Evolutionary conservation across 768 basidiomycete genomes (phyloP), one percentile per base, ranked within the genome.

Genomic region (Pisolithus tinctorius): DNA sequence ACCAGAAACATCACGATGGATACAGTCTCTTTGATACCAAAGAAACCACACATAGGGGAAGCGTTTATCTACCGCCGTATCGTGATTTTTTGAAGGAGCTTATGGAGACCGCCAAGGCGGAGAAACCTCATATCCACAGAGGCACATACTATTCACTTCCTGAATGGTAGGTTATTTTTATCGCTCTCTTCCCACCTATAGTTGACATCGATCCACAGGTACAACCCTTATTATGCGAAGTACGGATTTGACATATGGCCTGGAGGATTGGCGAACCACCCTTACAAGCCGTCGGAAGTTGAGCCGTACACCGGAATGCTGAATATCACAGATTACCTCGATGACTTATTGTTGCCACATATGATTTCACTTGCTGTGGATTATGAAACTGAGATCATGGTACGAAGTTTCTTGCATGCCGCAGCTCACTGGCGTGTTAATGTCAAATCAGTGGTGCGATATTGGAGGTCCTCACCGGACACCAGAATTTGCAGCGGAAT

Each of bases 1-100:
- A 25, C 11, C 57, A 78, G 74, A 83, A 80, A 74, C 81, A 83
- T 49, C 81, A 83, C 50, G 82, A 83, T 49, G 82, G 82, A 0
- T 82, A 75, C 51, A 69, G 69, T 1, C 58, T 82, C 2, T 83
- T 82, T 31, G 79, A 83, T 55, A 77, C 82, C 3, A 70, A 69
- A 45, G 70, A 79, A 47, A 78, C 79, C 4, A 78, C 77, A 0
- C 66, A 80, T 55, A 62, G 81, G 48, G 77, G 70, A 43, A 76
- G 74, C 23, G 70, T 77, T 7, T 55, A 75, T 44, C 69, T 81
- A 14, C 71, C 75, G 1, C 80, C 80, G 0, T 66, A 75, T 54
- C 73, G 77, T 7, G 77, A 83, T 59, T 71, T 82, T 34, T 54
- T 82, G 13, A 61, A 67, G 25, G 80, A 81, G 48, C 65, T 83